Evolutionary conservation across 164 flowering plant species (phyloP).

Genomic region (Dillenia turbinata): DNA sequence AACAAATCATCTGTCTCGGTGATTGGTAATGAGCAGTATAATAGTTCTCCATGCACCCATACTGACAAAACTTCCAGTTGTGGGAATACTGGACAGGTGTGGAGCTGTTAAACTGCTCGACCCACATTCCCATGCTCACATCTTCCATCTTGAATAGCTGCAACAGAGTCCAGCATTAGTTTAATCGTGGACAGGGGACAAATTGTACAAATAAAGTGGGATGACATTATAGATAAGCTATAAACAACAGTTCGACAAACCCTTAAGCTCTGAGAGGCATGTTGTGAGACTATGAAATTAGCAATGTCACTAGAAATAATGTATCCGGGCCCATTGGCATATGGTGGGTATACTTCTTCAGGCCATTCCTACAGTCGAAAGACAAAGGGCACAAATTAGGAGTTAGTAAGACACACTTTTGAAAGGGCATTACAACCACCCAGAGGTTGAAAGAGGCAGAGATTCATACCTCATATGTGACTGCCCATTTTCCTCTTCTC

Average conservation of each 20-base stretch:
- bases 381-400: neutral
- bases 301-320: slow-evolving; percentile 79
- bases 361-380: slow-evolving; percentile 77
- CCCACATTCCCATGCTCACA: slow-evolving; percentile 99
- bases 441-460: neutral
- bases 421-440: neutral
- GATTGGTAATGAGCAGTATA: slow-evolving; percentile 96
- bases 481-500: slow-evolving; percentile 95
- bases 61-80: slow-evolving; percentile 92
- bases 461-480: slow-evolving; percentile 68
- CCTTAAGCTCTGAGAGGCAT: slow-evolving; percentile 57
- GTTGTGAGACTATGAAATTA: slow-evolving; percentile 54
- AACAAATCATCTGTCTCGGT: slow-evolving; percentile 91
- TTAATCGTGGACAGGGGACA: neutral
- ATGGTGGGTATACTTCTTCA: slow-evolving; percentile 85
- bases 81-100: slow-evolving; percentile 71
- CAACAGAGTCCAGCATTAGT: neutral
- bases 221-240: neutral
- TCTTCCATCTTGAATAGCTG: slow-evolving; percentile 99
- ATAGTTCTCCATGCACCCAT: slow-evolving; percentile 84
- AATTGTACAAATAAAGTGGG: neutral
- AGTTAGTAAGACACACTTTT: neutral
- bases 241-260: slow-evolving; percentile 32
- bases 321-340: slow-evolving; percentile 96
- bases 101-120: slow-evolving; percentile 77